Base-by-base conservation (phyloP, 73 alveolate genomes). In the Paramecium sonneborni region DNA sequence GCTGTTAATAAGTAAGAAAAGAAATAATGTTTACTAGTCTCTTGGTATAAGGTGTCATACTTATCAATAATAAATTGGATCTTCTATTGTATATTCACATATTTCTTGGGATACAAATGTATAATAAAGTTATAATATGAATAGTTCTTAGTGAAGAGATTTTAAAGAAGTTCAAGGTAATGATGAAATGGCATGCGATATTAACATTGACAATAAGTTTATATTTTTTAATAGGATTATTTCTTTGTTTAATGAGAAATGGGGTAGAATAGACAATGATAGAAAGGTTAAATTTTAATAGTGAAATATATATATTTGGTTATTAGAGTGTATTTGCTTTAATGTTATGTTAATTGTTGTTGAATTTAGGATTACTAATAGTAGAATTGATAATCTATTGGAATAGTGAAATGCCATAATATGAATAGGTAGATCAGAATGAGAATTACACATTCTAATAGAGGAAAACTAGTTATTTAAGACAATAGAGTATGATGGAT, bases 21-120 rank as follows among this genome's bases (percentile, higher is more conserved):
- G 15, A 20, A 20, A 39, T 41, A 43, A 14, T 72, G 2, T 43
- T 2, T 21, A 15, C 11, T 74, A 79, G 90, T 79, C 55, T 41
- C 76, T 44, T 79, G 90, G 90, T 79, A 43, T 44, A 79, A 44
- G 52, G 55, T 41, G 26, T 79, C 90, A 11, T 79, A 79, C 72
- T 23, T 79, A 1, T 79, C 90, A 21, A 21, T 79, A 18, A 12
- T 79, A 26, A 32, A 79, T 79, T 79, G 90, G 90, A 79, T 44
- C 39, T 79, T 79, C 55, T 32, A 26, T 15, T 79, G 76, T 14
- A 18, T 79, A 39, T 79, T 79, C 55, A 44, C 55, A 15, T 79
- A 39, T 28, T 41, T 18, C 28, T 38, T 43, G 74, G 90, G 90
- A 14, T 46, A 43, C n/a, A 79, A 79, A 79, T 79, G 90, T 79